Conservation (phyloP, 176 grass and related monocot species). For the Elymus sibiricus region DNA sequence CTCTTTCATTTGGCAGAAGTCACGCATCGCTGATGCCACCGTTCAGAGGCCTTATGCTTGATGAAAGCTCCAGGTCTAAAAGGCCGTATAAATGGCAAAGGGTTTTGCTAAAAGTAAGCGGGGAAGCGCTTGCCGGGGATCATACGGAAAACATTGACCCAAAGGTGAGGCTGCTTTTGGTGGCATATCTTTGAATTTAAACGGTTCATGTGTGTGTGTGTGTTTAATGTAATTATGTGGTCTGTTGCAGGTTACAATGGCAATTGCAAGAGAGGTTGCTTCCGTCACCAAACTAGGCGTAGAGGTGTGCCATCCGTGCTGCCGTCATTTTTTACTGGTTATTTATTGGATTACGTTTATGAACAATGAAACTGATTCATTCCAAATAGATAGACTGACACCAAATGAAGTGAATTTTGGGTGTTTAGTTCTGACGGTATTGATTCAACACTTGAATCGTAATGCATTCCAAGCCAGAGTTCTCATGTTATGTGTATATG, state of each 20-base stretch:
- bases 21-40: slow-evolving; percentile 45
- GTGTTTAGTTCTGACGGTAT: neutral
- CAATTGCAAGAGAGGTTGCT: slow-evolving; percentile 97
- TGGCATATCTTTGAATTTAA: neutral
- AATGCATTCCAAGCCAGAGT: neutral
- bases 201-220: neutral
- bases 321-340: neutral
- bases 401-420: neutral
- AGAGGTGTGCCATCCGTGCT: slow-evolving; percentile 52
- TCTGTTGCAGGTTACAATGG: slow-evolving; percentile 83
- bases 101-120: slow-evolving; percentile 94
- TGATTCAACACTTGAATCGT: neutral
- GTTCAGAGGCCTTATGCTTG: slow-evolving; percentile 52
- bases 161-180: slow-evolving; percentile 49
- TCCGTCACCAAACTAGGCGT: slow-evolving; percentile 88
- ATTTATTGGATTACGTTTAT: neutral
- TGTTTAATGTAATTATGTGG: neutral
- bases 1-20: slow-evolving; percentile 25
- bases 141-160: slow-evolving; percentile 82
- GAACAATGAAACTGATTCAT: neutral
- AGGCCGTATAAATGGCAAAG: slow-evolving; percentile 73
- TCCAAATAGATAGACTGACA: neutral
- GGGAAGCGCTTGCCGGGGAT: slow-evolving; percentile 92
- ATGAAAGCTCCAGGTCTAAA: slow-evolving; percentile 52
- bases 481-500: neutral